These are phyloP conservation scores for Claviceps maximensis DNA, from an alignment of 2,329 filamentous ascomycete genomes.

Conservation along the genomic window DNA sequence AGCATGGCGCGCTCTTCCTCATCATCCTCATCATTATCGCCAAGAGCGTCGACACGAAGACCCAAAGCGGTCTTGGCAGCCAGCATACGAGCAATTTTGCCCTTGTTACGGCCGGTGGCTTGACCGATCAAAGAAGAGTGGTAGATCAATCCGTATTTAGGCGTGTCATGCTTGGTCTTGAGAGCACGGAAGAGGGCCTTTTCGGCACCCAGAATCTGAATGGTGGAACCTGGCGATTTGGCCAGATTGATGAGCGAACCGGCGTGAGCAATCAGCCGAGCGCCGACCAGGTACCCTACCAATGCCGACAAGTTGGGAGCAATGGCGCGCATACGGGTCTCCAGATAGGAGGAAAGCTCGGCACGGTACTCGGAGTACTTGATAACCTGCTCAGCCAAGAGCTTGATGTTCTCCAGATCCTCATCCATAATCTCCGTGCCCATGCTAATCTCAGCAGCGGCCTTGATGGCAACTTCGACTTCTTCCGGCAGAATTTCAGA, in stretches of 20 bases:
- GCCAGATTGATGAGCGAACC: constrained; percentile 90
- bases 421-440: constrained; percentile 91
- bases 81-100: constrained; percentile 95
- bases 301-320: constrained; percentile 91
- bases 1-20: constrained; percentile 82
- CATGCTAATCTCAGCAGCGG: constrained; percentile 94
- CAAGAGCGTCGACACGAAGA: constrained; percentile 75
- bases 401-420: constrained; percentile 85
- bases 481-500: constrained; percentile 90
- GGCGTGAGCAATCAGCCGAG: constrained; percentile 85
- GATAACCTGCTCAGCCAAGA: constrained; percentile 86
- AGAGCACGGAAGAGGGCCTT: constrained; percentile 96
- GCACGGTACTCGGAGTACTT: constrained; percentile 81
- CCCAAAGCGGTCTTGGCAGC: constrained; percentile 88
- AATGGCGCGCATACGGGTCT: constrained; percentile 90
- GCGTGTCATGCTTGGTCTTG: constrained; percentile 98
- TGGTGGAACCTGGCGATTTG: constrained; percentile 88
- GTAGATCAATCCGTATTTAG: constrained; percentile 94
- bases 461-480: constrained; percentile 82
- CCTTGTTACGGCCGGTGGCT: constrained; percentile 96
- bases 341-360: constrained; percentile 78
- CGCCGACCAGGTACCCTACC: constrained; percentile 86
- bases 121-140: constrained; percentile 90
- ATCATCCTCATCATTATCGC: constrained; percentile 49
- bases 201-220: constrained; percentile 96